Conservation (phyloP, 768 basidiomycete species). For the Panus rudis region DNA sequence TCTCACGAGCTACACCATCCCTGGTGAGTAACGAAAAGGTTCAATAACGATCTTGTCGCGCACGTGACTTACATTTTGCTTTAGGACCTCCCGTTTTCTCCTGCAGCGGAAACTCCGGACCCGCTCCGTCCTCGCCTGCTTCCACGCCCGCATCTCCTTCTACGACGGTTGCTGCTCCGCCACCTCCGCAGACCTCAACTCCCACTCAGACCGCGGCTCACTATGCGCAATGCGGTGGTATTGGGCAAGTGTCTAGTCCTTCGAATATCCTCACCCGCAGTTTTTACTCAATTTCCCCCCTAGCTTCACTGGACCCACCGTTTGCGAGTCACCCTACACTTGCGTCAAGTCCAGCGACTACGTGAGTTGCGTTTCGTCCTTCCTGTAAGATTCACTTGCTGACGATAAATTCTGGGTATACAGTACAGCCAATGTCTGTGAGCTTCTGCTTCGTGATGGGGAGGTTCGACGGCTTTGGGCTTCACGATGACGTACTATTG, state of each 20-base stretch:
- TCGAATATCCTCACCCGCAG: not conserved
- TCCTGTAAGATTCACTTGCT: constrained; percentile 5
- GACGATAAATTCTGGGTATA: not conserved
- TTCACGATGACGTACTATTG: too few relatives aligned
- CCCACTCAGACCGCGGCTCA: constrained; percentile 10
- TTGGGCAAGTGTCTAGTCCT: constrained; percentile 18
- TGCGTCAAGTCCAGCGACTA: constrained; percentile 29
- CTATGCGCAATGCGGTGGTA: constrained; percentile 39
- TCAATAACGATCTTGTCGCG: not conserved
- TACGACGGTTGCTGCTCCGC: not conserved
- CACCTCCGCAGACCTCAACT: constrained; percentile 5
- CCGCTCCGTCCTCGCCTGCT: constrained; percentile 3
- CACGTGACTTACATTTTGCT: not conserved
- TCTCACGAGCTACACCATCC: constrained; percentile 23
- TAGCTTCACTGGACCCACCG: constrained; percentile 31
- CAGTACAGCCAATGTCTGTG: constrained; percentile 31
- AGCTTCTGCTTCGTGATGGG: too few relatives aligned
- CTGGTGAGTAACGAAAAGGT: constrained; percentile 11
- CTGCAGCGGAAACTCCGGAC: constrained; percentile 13
- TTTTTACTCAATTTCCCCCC: not conserved
- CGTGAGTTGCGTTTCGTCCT: constrained; percentile 22
- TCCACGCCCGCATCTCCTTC: constrained; percentile 9
- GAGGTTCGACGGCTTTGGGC: too few relatives aligned
- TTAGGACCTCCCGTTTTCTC: constrained; percentile 23
- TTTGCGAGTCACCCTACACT: constrained; percentile 28